Percentiles rank a stretch among this genome's conserved stretches.
These are phyloP conservation scores for Mortierella sp. DNA, from an alignment of 371 early-diverging fungal species.

Conservation along the genomic window DNA sequence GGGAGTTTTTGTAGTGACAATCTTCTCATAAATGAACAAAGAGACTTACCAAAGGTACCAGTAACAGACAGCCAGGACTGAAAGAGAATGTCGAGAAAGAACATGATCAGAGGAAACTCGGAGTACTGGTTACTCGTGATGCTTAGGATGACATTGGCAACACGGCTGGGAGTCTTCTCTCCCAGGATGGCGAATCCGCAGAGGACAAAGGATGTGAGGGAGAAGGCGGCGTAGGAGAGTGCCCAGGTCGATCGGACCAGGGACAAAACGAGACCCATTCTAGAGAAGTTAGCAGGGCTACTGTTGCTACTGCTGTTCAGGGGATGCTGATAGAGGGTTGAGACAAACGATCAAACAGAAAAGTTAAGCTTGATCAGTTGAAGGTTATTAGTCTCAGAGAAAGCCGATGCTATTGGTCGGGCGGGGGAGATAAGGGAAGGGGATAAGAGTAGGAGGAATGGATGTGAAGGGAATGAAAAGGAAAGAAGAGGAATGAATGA, in stretches of 20 bases:
- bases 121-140: constrained; percentile 31
- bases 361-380: not conserved
- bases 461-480: not conserved
- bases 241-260: constrained; percentile 35
- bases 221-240: constrained; percentile 29
- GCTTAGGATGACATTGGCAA: constrained; percentile 27
- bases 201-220: constrained; percentile 18
- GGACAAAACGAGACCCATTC: constrained; percentile 18
- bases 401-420: not conserved
- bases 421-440: not conserved
- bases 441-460: not conserved
- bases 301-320: not conserved
- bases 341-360: not conserved
- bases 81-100: constrained; percentile 22
- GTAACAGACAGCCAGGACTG: constrained; percentile 39
- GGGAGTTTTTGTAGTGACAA: no score
- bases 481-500: not conserved
- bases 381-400: not conserved
- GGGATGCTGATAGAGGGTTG: not conserved
- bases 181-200: constrained; percentile 30
- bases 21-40: not conserved
- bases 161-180: constrained; percentile 22
- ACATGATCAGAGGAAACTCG: constrained; percentile 34
- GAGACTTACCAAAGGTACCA: constrained; percentile 38
- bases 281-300: not conserved